Conservation (phyloP, 768 basidiomycete species). For the Podaxis sp. region DNA sequence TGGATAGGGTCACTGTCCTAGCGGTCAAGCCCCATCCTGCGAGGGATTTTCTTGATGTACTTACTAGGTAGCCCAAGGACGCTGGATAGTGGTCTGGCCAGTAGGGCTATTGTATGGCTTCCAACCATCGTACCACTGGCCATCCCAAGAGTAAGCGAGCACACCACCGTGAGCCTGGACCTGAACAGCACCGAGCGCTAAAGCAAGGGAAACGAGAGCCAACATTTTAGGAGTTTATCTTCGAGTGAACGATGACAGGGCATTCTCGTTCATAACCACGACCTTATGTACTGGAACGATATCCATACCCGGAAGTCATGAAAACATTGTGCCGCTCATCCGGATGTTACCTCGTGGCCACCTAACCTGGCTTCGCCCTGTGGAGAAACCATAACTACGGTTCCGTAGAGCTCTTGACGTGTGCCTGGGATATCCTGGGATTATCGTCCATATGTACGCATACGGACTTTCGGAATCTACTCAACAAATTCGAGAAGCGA, state of each 20-base stretch:
- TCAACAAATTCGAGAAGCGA: neutral
- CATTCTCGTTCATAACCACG: too few relatives aligned
- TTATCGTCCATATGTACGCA: neutral
- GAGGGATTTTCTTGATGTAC: slow-evolving; percentile 4
- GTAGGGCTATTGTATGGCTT: slow-evolving; percentile 40
- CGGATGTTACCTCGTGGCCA: neutral
- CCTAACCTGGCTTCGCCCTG: neutral
- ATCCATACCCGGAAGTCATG: neutral
- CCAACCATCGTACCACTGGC: slow-evolving; percentile 42
- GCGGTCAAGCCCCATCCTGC: neutral
- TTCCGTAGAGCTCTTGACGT: neutral
- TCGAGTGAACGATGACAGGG: neutral
- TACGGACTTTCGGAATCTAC: neutral
- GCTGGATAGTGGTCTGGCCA: slow-evolving; percentile 42
- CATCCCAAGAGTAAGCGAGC: slow-evolving; percentile 37
- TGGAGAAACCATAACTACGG: neutral
- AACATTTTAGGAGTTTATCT: slow-evolving; percentile 24
- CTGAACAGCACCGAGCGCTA: slow-evolving; percentile 28
- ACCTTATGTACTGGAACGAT: neutral
- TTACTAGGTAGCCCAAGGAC: slow-evolving; percentile 46
- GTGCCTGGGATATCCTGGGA: neutral
- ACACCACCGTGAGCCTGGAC: slow-evolving; percentile 46
- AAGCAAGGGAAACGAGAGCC: slow-evolving; percentile 28
- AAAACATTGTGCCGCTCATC: neutral
- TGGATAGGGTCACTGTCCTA: slow-evolving; percentile 39